Conservation (phyloP, 495 filamentous ascomycete species). For the Hypoxylon subgilvum region DNA sequence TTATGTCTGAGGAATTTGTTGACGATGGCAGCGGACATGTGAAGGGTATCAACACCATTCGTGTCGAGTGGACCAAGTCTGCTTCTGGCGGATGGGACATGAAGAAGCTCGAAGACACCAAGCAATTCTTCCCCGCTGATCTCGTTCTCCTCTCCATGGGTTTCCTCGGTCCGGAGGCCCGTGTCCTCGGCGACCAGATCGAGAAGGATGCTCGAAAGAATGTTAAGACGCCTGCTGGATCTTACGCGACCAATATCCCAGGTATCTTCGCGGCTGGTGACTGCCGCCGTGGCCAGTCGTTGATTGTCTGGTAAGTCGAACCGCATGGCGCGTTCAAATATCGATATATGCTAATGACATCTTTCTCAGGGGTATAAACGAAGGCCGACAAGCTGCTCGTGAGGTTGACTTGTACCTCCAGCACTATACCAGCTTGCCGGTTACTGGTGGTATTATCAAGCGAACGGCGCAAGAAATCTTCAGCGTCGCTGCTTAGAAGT, state of each 20-base stretch:
- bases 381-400: slow-evolving; percentile 90
- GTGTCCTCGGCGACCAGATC: slow-evolving; percentile 82
- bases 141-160: slow-evolving; percentile 98
- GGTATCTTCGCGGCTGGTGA: slow-evolving; percentile 97
- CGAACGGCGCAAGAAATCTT: slow-evolving; percentile 73
- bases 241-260: slow-evolving; percentile 85
- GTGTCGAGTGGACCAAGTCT: slow-evolving; percentile 95
- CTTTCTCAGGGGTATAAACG: slow-evolving; percentile 91
- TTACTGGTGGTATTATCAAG: slow-evolving; percentile 94
- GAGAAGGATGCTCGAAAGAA: slow-evolving; percentile 96
- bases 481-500: slow-evolving; percentile 34
- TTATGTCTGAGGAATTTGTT: slow-evolving; percentile 98
- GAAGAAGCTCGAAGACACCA: slow-evolving; percentile 93
- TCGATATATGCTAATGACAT: slow-evolving; percentile 38
- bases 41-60: slow-evolving; percentile 95
- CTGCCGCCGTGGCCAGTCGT: slow-evolving; percentile 92
- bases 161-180: slow-evolving; percentile 94
- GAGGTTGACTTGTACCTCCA: slow-evolving; percentile 93
- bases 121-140: slow-evolving; percentile 97
- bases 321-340: neutral
- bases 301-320: slow-evolving; percentile 91
- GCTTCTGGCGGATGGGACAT: slow-evolving; percentile 96
- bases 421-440: slow-evolving; percentile 79
- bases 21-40: slow-evolving; percentile 88
- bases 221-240: slow-evolving; percentile 91